phyloP scores from a whole-genome alignment of 2,329 filamentous ascomycete species.

The Xylariales sp. region DNA sequence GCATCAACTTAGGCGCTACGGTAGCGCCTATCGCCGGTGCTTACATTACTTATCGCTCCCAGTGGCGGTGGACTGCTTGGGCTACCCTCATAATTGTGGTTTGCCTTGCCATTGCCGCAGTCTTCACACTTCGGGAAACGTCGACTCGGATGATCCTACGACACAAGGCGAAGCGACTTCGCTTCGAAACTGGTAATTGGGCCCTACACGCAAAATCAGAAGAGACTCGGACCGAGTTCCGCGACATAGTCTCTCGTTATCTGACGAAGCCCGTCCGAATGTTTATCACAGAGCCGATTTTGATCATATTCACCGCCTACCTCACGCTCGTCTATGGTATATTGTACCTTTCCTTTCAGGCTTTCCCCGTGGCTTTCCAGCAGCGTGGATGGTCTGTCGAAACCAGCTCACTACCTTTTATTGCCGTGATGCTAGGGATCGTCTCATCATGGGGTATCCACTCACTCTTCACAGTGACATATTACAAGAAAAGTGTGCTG shows the following conservation, averaged over 20 bases:
- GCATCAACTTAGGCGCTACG: slow-evolving; percentile 15
- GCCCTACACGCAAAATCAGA: slow-evolving; percentile 24
- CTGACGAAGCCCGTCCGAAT: slow-evolving; percentile 17
- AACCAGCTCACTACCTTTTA: slow-evolving; percentile 36
- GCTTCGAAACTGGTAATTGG: slow-evolving; percentile 37
- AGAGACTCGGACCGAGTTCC: slow-evolving; percentile 18
- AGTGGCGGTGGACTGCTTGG: slow-evolving; percentile 54
- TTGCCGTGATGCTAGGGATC: slow-evolving; percentile 36
- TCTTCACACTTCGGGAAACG: slow-evolving; percentile 45
- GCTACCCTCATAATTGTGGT: slow-evolving; percentile 45
- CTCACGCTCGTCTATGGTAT: slow-evolving; percentile 34
- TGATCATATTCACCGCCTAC: slow-evolving; percentile 16
- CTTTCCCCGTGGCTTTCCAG: slow-evolving; percentile 42
- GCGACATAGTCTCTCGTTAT: slow-evolving; percentile 12
- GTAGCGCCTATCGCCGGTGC: slow-evolving; percentile 13
- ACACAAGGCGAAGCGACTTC: slow-evolving; percentile 40
- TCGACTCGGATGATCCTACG: slow-evolving; percentile 44
- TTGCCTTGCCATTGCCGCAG: slow-evolving; percentile 33
- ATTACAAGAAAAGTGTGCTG: slow-evolving; percentile 17
- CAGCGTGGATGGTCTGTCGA: slow-evolving; percentile 34
- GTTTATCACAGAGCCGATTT: slow-evolving; percentile 16
- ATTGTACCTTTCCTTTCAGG: slow-evolving; percentile 42
- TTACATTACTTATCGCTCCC: slow-evolving; percentile 5
- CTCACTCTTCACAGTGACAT: slow-evolving; percentile 14
- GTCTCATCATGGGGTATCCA: slow-evolving; percentile 16